Base-by-base conservation (phyloP, 2,329 filamentous ascomycete genomes). In the Phaeoacremonium minimum region DNA sequence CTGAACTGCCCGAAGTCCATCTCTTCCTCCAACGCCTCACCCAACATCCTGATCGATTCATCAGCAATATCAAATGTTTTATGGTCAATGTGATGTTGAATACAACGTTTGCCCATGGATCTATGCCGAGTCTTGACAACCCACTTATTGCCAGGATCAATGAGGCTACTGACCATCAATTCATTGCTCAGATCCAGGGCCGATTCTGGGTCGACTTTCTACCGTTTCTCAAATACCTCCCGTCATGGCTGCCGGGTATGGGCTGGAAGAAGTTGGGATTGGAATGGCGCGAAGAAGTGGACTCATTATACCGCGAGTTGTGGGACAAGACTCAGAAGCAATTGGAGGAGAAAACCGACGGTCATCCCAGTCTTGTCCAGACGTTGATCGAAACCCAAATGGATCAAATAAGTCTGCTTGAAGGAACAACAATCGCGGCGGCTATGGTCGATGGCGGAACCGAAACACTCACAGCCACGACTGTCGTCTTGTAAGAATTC, bases 361-460 rank as follows among this genome's bases (percentile, higher is more conserved):
- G 14, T 7, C 30, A 32, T 32, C 30, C 30, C 12, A 16, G 14
- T 7, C 30, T 32, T 13, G 30, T 32, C 7, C 30, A 32, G 30
- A 32, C 30, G 13, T 32, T 32, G 30, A 14, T 15, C 6, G 14
- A 14, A 7, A 32, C 30, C 13, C 30, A 32, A 7, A 32, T 32
- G 30, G 7, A 32, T 17, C 30, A 32, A 13, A 8, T 32, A 7
- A 8, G 7, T 13, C 13, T 13, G 30, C 30, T 8, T 13, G 30
- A 32, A 13, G 30, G 30, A 14, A 32, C 30, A 8, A 32, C 30
- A 6, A 8, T 32, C 7, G 30, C 30, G 15, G 14, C 30, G 14
- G 30, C 30, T 32, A 32, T 32, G 30, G 30, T 32, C 15, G 30
- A 32, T 18, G 30, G 14, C 17, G 30, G 30, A 14, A 32, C 30